Conservation (phyloP, 495 filamentous ascomycete genomes). For the Hyaloscypha variabilis region DNA sequence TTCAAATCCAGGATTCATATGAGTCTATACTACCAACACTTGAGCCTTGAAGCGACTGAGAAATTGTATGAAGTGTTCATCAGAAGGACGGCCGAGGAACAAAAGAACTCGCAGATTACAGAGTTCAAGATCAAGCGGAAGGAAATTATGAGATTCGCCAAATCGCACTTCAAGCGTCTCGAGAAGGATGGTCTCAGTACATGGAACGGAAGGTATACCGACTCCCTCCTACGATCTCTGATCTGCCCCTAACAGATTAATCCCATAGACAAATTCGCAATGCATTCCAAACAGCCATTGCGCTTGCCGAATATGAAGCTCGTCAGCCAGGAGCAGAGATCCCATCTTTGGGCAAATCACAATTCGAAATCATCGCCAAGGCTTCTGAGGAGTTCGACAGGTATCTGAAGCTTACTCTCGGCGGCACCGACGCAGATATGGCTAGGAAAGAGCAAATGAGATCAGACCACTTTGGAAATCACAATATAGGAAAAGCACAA, state of each 20-base stretch:
- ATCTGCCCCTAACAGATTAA: too few species aligned
- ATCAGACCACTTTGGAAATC: slow-evolving; percentile 6
- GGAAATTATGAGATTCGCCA: slow-evolving; percentile 21
- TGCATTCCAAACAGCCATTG: slow-evolving; percentile 37
- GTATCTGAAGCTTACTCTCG: slow-evolving; percentile 28
- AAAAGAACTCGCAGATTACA: slow-evolving; percentile 7
- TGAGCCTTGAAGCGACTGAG: slow-evolving; percentile 35
- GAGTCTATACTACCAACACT: slow-evolving; percentile 46
- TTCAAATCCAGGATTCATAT: slow-evolving; percentile 52
- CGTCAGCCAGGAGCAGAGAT: slow-evolving; percentile 12
- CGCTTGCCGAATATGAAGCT: slow-evolving; percentile 30
- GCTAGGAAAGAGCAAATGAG: slow-evolving; percentile 23
- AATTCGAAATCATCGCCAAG: slow-evolving; percentile 33
- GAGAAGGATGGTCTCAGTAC: slow-evolving; percentile 23
- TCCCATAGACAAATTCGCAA: slow-evolving; percentile 34
- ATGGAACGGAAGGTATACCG: slow-evolving; percentile 28
- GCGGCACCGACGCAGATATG: slow-evolving; percentile 25
- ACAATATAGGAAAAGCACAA: not conserved
- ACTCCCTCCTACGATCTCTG: too few species aligned
- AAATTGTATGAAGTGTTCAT: slow-evolving; percentile 41
- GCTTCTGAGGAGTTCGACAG: slow-evolving; percentile 31
- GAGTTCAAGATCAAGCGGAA: slow-evolving; percentile 29
- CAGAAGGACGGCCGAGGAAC: slow-evolving; percentile 27
- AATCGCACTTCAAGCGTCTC: slow-evolving; percentile 15
- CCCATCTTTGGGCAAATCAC: slow-evolving; percentile 18